A percentile compares a stretch with the other conserved stretches of the same genome.
Conservation (phyloP, 331 rosid genomes). For the Acacia pycnantha region DNA sequence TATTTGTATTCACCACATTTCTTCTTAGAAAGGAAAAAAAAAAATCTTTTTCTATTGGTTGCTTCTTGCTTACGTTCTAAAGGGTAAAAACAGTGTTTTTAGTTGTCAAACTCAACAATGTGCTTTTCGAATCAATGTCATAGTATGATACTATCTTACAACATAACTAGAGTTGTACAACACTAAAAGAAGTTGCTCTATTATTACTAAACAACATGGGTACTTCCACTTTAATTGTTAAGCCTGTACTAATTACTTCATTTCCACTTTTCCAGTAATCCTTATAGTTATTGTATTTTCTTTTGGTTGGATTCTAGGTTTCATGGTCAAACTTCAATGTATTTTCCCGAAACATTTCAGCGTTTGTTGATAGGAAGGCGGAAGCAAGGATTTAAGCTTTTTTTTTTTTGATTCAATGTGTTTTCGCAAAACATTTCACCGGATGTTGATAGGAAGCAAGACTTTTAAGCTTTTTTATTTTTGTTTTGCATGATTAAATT, state of each 20-base stretch:
- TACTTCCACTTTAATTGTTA: not conserved
- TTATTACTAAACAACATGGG: not conserved
- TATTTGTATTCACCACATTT: no score
- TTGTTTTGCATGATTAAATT: not conserved
- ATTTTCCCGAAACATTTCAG: not conserved
- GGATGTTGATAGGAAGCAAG: no score
- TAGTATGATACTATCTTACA: not conserved
- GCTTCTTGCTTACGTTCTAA: not conserved
- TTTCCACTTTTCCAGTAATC: not conserved
- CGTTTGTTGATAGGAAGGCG: not conserved
- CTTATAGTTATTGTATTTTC: not conserved
- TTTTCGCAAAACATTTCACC: no score
- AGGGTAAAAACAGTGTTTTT: not conserved
- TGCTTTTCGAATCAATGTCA: not conserved
- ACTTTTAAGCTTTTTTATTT: no score
- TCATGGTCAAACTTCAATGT: not conserved
- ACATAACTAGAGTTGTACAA: not conserved
- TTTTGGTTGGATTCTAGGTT: not conserved
- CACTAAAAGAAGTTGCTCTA: not conserved
- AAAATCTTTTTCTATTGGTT: not conserved
- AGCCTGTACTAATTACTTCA: not conserved
- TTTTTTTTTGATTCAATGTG: not conserved
- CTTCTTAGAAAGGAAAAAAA: no score
- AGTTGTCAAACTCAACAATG: not conserved
- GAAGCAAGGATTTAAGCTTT: not conserved